Percentiles rank a stretch among this genome's conserved stretches.
Evolutionary conservation across 305 asterid genomes (phyloP).

Genomic region (Rubia peregrina): DNA sequence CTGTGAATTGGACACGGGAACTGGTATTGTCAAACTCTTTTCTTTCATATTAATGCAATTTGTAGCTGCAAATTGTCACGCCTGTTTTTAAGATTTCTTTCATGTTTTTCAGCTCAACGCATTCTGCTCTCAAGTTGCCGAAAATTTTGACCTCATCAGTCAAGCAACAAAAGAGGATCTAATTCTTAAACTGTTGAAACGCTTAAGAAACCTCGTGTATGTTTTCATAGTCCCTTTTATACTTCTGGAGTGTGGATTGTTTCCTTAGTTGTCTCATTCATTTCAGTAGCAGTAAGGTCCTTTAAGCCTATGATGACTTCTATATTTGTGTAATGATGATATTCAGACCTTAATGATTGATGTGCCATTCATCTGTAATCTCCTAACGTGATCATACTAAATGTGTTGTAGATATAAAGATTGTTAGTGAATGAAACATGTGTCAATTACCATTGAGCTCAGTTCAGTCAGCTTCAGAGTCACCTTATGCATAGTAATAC

Average conservation of each 20-base stretch:
- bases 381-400: neutral
- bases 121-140: constrained; percentile 61
- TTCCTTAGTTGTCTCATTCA: neutral
- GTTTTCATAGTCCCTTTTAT: constrained; percentile 30
- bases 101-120: constrained; percentile 60
- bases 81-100: constrained; percentile 22
- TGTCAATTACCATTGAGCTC: neutral
- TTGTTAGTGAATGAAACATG: constrained; percentile 1
- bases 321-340: neutral
- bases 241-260: neutral
- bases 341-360: neutral
- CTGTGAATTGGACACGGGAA: constrained; percentile 88
- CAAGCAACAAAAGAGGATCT: constrained; percentile 68
- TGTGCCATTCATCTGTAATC: constrained; percentile 1
- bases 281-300: neutral
- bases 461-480: neutral
- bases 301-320: neutral
- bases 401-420: constrained; percentile 3
- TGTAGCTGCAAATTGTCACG: constrained; percentile 4
- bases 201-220: constrained; percentile 81
- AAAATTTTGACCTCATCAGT: constrained; percentile 44
- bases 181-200: constrained; percentile 54
- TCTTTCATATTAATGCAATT: neutral
- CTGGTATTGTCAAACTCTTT: constrained; percentile 39
- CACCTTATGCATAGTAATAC: neutral